Evolutionary conservation across 441 rosid species (phyloP).

Genomic region (Bocquillonia castaneifolia): DNA sequence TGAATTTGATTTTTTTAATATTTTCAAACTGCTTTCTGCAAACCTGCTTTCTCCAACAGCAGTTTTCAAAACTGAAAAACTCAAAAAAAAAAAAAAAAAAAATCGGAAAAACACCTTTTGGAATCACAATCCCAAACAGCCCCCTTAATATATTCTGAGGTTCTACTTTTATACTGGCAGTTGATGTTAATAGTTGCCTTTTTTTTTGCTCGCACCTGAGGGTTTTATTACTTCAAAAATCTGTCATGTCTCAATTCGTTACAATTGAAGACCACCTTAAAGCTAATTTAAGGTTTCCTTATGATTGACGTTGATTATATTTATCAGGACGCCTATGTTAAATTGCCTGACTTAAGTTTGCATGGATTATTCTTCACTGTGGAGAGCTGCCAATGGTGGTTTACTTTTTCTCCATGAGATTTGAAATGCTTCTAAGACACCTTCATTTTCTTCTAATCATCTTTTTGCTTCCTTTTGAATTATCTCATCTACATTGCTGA

Average conservation of each 20-base stretch:
- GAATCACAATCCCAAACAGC: no score
- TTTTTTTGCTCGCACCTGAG: neutral
- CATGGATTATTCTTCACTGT: neutral
- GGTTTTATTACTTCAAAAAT: neutral
- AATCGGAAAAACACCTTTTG: no score
- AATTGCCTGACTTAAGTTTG: neutral
- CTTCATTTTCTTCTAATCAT: neutral
- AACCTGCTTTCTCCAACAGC: no score
- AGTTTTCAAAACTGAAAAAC: no score
- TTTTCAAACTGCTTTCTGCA: no score
- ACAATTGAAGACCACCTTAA: neutral
- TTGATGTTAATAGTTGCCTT: neutral
- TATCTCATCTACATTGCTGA: neutral
- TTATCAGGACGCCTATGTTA: neutral
- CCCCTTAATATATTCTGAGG: slow-evolving; percentile 1
- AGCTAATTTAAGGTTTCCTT: neutral
- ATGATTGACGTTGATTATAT: neutral
- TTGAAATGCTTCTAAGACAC: neutral
- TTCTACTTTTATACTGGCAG: neutral
- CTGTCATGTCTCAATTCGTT: neutral
- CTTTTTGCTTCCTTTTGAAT: neutral
- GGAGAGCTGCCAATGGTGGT: neutral
- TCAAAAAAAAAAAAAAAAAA: no score
- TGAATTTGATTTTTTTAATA: no score
- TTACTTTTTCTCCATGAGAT: neutral